Conservation (phyloP, 1,139 yeast genomes). For the Candida frijolesensis region DNA sequence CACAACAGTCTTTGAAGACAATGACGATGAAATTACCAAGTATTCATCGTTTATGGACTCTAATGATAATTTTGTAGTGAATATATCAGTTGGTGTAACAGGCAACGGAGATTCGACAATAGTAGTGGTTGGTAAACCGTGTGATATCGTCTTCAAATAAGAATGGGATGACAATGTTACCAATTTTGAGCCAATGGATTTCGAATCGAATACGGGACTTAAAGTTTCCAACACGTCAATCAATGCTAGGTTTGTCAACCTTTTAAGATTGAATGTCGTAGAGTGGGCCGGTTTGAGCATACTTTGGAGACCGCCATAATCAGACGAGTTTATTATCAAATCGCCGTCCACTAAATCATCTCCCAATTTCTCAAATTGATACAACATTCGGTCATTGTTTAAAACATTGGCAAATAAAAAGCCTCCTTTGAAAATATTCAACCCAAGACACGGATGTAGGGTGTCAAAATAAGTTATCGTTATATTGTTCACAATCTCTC, state of each 20-base stretch:
- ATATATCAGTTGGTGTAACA: conserved; percentile 56
- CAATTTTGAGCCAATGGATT: conserved; percentile 32
- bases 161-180: conserved; percentile 39
- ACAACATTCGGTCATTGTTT: conserved; percentile 61
- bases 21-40: conserved; percentile 65
- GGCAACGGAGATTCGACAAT: conserved; percentile 78
- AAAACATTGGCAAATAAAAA: conserved; percentile 70
- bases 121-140: conserved; percentile 62
- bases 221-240: conserved; percentile 56
- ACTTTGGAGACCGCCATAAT: conserved; percentile 9
- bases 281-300: conserved; percentile 1
- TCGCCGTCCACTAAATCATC: conserved; percentile 36
- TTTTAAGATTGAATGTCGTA: conserved; percentile 25
- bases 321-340: conserved; percentile 21
- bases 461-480: conserved; percentile 67
- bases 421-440: conserved; percentile 74
- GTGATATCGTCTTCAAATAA: conserved; percentile 51
- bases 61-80: conserved; percentile 54
- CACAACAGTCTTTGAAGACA: conserved; percentile 63
- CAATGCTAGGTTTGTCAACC: conserved; percentile 58
- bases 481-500: conserved; percentile 43
- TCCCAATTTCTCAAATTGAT: conserved; percentile 80
- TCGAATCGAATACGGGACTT: conserved; percentile 60
- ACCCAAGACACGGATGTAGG: conserved; percentile 55
- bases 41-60: conserved; percentile 59